These are phyloP conservation scores for Hansenula sp. DNA, from an alignment of 1,139 yeast genomes.

Conservation along the genomic window DNA sequence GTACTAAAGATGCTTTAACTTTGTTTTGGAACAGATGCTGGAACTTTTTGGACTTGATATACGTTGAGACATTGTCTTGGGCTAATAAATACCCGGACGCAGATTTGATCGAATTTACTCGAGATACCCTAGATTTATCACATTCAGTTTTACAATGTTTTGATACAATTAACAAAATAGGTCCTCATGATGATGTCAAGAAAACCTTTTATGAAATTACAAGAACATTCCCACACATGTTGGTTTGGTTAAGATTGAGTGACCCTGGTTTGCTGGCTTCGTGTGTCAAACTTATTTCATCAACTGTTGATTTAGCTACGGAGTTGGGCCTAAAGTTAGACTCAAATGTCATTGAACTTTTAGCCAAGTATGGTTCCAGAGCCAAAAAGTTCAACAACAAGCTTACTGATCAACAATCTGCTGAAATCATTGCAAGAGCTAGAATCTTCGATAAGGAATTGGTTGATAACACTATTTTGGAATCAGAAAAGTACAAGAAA, in stretches of 20 bases:
- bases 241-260: constrained; percentile 78
- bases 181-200: constrained; percentile 25
- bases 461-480: constrained; percentile 48
- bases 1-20: constrained; percentile 25
- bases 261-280: constrained; percentile 71
- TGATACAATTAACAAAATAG: constrained; percentile 43
- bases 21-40: constrained; percentile 67
- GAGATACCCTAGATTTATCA: constrained; percentile 81
- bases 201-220: constrained; percentile 31
- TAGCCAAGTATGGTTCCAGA: constrained; percentile 61
- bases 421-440: constrained; percentile 54
- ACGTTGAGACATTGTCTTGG: constrained; percentile 69
- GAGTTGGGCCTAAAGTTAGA: constrained; percentile 46
- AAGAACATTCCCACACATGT: constrained; percentile 53
- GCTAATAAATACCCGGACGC: constrained; percentile 54
- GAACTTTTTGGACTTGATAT: constrained; percentile 67
- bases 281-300: constrained; percentile 68
- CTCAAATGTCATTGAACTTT: constrained; percentile 42
- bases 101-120: constrained; percentile 70
- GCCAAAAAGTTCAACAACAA: constrained; percentile 65
- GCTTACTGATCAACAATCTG: constrained; percentile 54
- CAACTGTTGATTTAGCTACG: constrained; percentile 59
- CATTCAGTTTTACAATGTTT: constrained; percentile 63
- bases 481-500: constrained; percentile 37
- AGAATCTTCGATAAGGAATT: constrained; percentile 45